Base-by-base conservation (phyloP, 108 stramenopile species). In the Craspedostauros australis region DNA sequence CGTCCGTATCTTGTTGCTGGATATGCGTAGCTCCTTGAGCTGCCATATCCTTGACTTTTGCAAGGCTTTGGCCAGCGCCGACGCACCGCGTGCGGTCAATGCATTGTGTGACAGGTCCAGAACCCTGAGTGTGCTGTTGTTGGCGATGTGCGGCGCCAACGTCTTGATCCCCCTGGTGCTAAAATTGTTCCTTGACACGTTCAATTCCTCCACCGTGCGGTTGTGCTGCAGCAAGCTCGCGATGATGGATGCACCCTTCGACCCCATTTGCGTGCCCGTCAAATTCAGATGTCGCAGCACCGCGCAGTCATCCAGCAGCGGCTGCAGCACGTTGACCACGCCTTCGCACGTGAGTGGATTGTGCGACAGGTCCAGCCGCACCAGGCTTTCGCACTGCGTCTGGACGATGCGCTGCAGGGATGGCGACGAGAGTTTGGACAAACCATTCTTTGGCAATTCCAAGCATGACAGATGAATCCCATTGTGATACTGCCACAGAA, bases 71-170 rank as follows among this genome's bases (percentile, higher is more conserved):
- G 57, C 75, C 25, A 77, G 24, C 1, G 53, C 6, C 0, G 51
- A 12, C 12, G 47, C 57, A 11, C 70, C 69, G 14, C 26, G 32
- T 8, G 21, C 30, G 25, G 45, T 54, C 36, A 77, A 54, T 3
- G 59, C 50, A 28, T 77, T 77, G 48, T 63, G 45, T 20, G 70
- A 66, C 39, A 85, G 48, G 52, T 85, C 70, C 39, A 83, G 37
- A 39, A 39, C 36, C 31, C 49, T 5, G 2, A 83, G 54, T 12
- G 57, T 49, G 4, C 20, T 23, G 37, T 80, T 75, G 6, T 9
- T 46, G 4, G 12, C 14, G 4, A 83, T 44, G 19, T 46, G 57
- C 0, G 42, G 18, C 1, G 66, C 62, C 20, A 83, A 20, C n/a
- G 29, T 33, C 48, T 60, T 70, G 9, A 76, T 62, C 26, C 70